Conservation (phyloP, 1,284 basidiomycete species). For the Marasmius oreades region DNA sequence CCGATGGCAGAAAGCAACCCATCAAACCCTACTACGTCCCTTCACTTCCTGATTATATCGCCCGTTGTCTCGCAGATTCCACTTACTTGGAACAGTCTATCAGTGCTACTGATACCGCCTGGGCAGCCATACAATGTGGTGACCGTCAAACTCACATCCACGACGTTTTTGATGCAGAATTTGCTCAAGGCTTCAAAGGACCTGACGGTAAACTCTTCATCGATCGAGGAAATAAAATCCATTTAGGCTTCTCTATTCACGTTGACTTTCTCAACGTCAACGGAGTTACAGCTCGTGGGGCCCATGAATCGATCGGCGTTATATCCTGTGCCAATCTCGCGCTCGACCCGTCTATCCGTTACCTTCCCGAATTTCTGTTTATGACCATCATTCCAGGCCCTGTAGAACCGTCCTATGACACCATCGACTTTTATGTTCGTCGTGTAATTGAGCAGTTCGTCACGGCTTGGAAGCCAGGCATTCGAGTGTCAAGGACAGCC, state of each 20-base stretch:
- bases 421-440: conserved; percentile 16
- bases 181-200: no score
- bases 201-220: no score
- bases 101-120: neutral
- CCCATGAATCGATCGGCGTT: conserved; percentile 8
- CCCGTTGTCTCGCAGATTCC: conserved; percentile 1
- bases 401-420: conserved; percentile 10
- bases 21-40: conserved; percentile 2
- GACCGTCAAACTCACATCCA: conserved; percentile 6
- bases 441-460: conserved; percentile 19
- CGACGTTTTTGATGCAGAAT: no score
- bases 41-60: neutral
- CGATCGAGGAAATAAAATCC: no score
- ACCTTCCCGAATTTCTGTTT: conserved; percentile 29
- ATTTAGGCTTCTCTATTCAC: no score
- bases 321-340: conserved; percentile 8
- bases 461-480: conserved; percentile 14
- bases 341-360: conserved; percentile 15
- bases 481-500: conserved; percentile 11
- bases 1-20: neutral
- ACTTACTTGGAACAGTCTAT: neutral
- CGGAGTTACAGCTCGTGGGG: conserved; percentile 3
- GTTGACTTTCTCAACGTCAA: no score
- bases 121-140: neutral
- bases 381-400: conserved; percentile 27